These are phyloP conservation scores for Solanum dulcamara DNA, from an alignment of 257 asterid species.

Conservation along the genomic window DNA sequence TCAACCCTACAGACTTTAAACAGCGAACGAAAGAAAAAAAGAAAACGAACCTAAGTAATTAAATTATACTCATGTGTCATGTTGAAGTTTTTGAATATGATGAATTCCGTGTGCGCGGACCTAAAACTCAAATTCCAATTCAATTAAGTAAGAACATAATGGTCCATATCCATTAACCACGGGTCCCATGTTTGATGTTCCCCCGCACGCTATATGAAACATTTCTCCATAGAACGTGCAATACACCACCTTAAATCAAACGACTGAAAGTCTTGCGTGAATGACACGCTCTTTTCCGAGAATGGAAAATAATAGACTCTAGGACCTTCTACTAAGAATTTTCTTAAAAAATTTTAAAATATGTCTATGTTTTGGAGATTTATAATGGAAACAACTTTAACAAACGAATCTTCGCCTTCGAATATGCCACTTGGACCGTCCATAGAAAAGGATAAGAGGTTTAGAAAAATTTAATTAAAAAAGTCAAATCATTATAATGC, in stretches of 20 bases:
- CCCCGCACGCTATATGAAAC: not conserved
- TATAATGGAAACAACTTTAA: not conserved
- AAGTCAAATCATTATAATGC: not conserved
- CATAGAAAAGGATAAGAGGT: not conserved
- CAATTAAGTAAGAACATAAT: not conserved
- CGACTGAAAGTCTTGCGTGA: not conserved
- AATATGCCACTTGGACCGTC: not conserved
- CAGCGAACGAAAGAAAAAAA: too few species aligned
- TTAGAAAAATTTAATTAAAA: not conserved
- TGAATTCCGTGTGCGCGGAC: not conserved
- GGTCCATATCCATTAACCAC: not conserved
- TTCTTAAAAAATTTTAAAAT: not conserved
- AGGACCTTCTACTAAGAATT: not conserved
- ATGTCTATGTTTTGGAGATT: not conserved
- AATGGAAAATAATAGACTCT: not conserved
- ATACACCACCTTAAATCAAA: not conserved
- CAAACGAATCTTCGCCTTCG: not conserved
- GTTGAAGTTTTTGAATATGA: not conserved
- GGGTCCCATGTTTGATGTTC: conserved; percentile 1
- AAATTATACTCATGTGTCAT: not conserved
- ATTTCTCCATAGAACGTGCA: not conserved
- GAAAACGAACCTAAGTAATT: not conserved
- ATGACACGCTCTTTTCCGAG: not conserved
- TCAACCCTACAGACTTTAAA: too few species aligned
- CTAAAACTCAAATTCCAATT: not conserved